Conservation (phyloP, 345 rosid species). For the Gossypium sturtianum region DNA sequence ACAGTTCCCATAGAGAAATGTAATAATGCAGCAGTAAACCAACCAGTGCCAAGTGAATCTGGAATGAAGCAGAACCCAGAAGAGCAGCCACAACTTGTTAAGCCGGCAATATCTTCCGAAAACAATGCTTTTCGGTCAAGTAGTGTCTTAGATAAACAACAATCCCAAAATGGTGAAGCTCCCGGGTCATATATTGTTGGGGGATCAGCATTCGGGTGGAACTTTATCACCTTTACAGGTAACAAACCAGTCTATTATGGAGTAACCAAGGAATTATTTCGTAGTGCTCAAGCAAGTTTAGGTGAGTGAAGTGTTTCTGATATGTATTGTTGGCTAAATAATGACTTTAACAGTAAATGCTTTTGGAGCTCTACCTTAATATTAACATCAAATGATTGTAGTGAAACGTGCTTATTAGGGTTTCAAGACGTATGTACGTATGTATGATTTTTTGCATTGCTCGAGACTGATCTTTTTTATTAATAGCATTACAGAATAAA, state of each 20-base stretch:
- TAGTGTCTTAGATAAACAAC: constrained; percentile 22
- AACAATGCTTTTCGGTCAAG: constrained; percentile 16
- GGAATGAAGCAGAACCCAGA: constrained; percentile 21
- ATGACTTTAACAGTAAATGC: background rate
- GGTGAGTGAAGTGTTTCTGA: constrained; percentile 8
- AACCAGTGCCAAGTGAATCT: constrained; percentile 24
- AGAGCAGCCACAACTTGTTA: constrained; percentile 16
- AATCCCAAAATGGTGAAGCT: constrained; percentile 21
- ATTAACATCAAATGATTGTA: background rate
- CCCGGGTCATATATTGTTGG: constrained; percentile 44
- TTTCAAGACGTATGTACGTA: background rate
- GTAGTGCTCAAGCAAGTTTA: constrained; percentile 35
- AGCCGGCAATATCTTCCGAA: constrained; percentile 25
- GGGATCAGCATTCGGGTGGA: constrained; percentile 73
- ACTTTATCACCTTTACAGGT: constrained; percentile 57
- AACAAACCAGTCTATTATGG: constrained; percentile 54
- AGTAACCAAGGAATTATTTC: constrained; percentile 62
- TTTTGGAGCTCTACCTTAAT: background rate
- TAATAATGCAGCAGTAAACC: constrained; percentile 18
- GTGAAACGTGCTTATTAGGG: background rate
- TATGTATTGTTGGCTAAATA: background rate
- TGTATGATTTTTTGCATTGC: too few relatives aligned
- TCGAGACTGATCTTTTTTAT: too few relatives aligned
- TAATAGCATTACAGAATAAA: too few relatives aligned
- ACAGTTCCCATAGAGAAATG: constrained; percentile 19